Conservation (phyloP, 2,329 filamentous ascomycete species). For the Tolypocladium capitatum region DNA sequence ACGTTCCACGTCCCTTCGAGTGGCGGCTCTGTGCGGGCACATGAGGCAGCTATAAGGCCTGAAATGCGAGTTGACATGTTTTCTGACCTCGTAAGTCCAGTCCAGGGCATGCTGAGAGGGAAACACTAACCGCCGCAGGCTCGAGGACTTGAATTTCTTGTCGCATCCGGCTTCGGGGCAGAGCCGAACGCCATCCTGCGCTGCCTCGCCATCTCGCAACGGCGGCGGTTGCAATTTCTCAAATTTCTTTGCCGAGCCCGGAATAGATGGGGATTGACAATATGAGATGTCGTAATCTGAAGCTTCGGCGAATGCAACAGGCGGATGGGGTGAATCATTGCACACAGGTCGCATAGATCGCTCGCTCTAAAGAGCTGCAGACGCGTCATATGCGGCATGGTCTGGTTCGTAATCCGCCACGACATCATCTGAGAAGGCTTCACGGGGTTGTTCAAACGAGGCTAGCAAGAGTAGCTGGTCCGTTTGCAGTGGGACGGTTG, state of each 20-base stretch:
- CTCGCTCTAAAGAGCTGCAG: slow-evolving; percentile 1
- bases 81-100: background rate
- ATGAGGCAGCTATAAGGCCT: background rate
- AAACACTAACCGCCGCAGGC: background rate
- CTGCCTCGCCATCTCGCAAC: background rate
- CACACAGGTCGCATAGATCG: background rate
- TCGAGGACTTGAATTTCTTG: background rate
- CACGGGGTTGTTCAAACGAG: background rate
- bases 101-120: background rate
- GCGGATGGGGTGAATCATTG: background rate
- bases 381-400: background rate
- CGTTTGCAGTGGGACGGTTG: no score
- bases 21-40: background rate
- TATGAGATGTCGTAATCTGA: background rate
- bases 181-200: background rate
- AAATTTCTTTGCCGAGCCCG: background rate
- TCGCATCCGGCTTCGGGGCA: background rate
- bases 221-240: background rate
- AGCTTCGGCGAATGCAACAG: background rate
- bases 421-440: background rate
- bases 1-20: background rate
- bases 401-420: background rate
- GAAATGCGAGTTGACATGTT: background rate
- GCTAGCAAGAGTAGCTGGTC: background rate
- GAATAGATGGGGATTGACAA: no score